Base-by-base conservation (phyloP, 1,139 yeast species). In the Hansenula sp. region DNA sequence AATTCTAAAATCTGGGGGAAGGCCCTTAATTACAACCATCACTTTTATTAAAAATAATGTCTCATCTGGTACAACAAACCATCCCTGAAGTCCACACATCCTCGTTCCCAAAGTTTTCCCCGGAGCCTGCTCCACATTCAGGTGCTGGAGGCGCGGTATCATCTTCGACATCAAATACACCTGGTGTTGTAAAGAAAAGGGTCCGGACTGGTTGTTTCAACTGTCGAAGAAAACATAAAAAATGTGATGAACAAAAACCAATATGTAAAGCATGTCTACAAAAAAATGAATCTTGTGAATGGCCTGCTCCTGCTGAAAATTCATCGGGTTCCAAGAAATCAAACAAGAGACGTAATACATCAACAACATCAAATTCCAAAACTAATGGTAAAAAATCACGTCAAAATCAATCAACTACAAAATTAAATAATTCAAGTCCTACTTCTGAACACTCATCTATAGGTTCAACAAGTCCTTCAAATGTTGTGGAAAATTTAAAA, bases 281-380 rank as follows among this genome's bases (percentile, higher is more conserved):
- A 17, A 61, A 71, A 21, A 60, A 71, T 21, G 60, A 71, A 40
- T 61, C 61, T 40, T 73, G 78, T 48, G 64, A 64, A 30, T 73
- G 78, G 78, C 78, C 78, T 1, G 41, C 34, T 12, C 18, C 35
- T 12, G 30, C 31, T 14, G 37, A 38, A 31, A n/a, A n/a, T n/a
- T 22, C 44, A 30, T 32, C 40, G 30, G 37, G 39, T 29, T 38
- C 42, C 29, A 32, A 39, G 38, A 10, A n/a, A 37, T 13, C 30
- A n/a, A n/a, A n/a, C 29, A n/a, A 13, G 32, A 13, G 27, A 20
- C 19, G 27, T 11, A 21, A 37, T 31, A n/a, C 29, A 27, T 25
- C 22, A 9, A 27, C n/a, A 32, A 22, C 13, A 9, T n/a, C 24
- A 19, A 30, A 30, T 11, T 16, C 19, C 6, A 9, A 6, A 18